A percentile compares a stretch with the other conserved stretches of the same genome.
These are phyloP conservation scores for Leccinum broughii DNA, from an alignment of 768 basidiomycete genomes.

Conservation along the genomic window DNA sequence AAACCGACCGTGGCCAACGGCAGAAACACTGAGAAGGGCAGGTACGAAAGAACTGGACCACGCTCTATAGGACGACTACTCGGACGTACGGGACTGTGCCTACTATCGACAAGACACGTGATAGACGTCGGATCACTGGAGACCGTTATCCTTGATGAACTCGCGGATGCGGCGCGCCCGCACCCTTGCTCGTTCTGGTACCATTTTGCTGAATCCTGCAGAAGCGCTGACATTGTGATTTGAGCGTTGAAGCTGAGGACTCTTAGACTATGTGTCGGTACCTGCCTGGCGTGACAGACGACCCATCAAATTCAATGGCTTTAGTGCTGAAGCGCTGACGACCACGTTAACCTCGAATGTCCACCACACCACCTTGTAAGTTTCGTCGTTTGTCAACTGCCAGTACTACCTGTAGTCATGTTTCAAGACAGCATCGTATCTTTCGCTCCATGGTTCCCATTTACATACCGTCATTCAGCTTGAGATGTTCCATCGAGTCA, in stretches of 20 bases:
- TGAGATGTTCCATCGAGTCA: not conserved
- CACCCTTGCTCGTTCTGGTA: constrained; percentile 58
- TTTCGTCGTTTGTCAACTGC: constrained; percentile 6
- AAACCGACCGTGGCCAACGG: too few species aligned
- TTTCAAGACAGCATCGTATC: not conserved
- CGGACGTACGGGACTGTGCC: too few species aligned
- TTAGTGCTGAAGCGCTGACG: not conserved
- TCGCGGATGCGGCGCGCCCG: constrained; percentile 56
- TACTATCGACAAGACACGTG: too few species aligned
- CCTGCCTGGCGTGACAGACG: constrained; percentile 2
- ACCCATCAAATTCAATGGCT: not conserved
- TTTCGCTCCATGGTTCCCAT: not conserved
- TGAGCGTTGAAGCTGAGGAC: not conserved
- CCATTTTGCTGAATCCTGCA: constrained; percentile 11
- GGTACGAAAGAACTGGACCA: too few species aligned
- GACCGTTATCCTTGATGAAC: constrained; percentile 47
- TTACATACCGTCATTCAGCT: constrained; percentile 12
- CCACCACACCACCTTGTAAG: constrained; percentile 8
- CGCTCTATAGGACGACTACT: too few species aligned
- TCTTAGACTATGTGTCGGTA: constrained; percentile 5
- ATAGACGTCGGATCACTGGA: constrained; percentile 40
- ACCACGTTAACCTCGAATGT: constrained; percentile 9
- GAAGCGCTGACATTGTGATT: not conserved
- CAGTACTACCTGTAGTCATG: constrained; percentile 1
- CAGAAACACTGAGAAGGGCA: too few species aligned